Evolutionary conservation across 768 basidiomycete genomes (phyloP).

Genomic region (Boletus eberwhitei): DNA sequence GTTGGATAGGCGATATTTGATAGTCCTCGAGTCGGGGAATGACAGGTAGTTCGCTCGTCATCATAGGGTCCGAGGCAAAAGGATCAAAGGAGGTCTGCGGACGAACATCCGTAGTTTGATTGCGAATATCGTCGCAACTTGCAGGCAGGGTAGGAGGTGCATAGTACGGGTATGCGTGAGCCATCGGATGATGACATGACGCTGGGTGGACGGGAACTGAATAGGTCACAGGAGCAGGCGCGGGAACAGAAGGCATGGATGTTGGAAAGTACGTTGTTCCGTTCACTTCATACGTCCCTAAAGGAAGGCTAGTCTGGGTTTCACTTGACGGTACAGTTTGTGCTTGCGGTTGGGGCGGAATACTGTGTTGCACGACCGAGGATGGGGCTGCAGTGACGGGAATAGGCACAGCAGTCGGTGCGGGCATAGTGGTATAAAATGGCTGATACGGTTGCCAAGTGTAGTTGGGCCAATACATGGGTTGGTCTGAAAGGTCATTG

Average conservation of each 20-base stretch:
- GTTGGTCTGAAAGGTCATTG: constrained; percentile 7
- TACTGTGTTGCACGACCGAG: neutral
- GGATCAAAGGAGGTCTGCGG: constrained; percentile 17
- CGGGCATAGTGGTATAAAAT: constrained; percentile 29
- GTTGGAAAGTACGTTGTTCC: constrained; percentile 31
- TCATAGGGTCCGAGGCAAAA: constrained; percentile 17
- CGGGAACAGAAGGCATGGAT: neutral
- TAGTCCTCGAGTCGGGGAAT: constrained; percentile 7
- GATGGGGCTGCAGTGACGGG: neutral
- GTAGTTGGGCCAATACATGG: constrained; percentile 14
- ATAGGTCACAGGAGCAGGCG: constrained; percentile 4
- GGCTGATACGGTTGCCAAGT: constrained; percentile 20
- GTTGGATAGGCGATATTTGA: neutral
- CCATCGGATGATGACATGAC: constrained; percentile 4
- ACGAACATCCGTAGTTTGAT: neutral
- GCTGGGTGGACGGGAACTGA: constrained; percentile 4
- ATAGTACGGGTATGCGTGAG: constrained; percentile 9
- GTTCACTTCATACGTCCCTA: constrained; percentile 21
- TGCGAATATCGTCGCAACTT: neutral
- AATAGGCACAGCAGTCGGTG: constrained; percentile 6
- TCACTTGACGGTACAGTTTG: neutral
- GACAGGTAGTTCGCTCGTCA: constrained; percentile 10
- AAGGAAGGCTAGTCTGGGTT: constrained; percentile 6
- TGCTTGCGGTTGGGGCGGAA: neutral
- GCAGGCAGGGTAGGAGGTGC: constrained; percentile 2